Percentiles rank a stretch among this genome's conserved stretches.
phyloP scores from a whole-genome alignment of 352 stramenopile species.

The Pseudoperonospora humuli region DNA sequence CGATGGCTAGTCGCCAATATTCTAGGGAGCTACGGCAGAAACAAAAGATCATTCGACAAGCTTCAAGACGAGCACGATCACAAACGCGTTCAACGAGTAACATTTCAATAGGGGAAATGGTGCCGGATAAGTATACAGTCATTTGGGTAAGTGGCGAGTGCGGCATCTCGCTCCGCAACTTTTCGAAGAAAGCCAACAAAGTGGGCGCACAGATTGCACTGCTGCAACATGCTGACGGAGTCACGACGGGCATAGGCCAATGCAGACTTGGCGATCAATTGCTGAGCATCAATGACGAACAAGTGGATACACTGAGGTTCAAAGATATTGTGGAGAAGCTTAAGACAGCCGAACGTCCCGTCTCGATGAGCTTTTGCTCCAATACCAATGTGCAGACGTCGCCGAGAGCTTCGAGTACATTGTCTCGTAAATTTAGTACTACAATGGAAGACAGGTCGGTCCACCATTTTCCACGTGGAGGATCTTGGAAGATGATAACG shows the following conservation, averaged over 20 bases:
- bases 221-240: constrained; percentile 65
- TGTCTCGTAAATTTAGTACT: constrained; percentile 9
- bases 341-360: constrained; percentile 57
- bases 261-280: constrained; percentile 70
- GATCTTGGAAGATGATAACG: constrained; percentile 1
- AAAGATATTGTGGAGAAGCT: constrained; percentile 74
- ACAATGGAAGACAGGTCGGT: constrained; percentile 7
- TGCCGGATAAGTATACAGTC: constrained; percentile 44
- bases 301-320: constrained; percentile 50
- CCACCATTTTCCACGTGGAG: constrained; percentile 9
- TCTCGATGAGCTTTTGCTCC: constrained; percentile 59
- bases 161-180: constrained; percentile 79
- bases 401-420: constrained; percentile 19
- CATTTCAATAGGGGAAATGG: constrained; percentile 1
- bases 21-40: constrained; percentile 25
- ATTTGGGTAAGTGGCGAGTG: constrained; percentile 80
- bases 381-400: constrained; percentile 69
- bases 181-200: constrained; percentile 49
- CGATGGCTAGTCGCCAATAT: constrained; percentile 23
- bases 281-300: constrained; percentile 64
- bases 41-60: constrained; percentile 10
- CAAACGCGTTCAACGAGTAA: constrained; percentile 6
- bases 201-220: constrained; percentile 74
- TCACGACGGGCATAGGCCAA: constrained; percentile 72
- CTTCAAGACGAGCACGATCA: constrained; percentile 1